A percentile compares a stretch with the other conserved stretches of the same genome.
phyloP scores from a whole-genome alignment of 2,329 filamentous ascomycete genomes.

The Monilinia vaccinii-corymbosi region DNA sequence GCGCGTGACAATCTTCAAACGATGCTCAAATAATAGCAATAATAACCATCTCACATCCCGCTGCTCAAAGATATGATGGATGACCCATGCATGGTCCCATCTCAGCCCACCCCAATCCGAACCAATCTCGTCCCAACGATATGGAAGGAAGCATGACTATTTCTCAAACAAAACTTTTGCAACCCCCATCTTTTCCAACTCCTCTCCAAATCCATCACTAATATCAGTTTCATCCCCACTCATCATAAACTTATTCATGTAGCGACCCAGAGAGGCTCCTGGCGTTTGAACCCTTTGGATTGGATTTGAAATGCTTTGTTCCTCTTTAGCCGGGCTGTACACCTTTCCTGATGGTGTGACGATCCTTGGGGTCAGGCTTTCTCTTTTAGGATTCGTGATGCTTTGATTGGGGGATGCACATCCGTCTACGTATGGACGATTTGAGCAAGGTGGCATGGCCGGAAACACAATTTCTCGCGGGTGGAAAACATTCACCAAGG shows the following conservation, averaged over 20 bases:
- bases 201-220: slow-evolving; percentile 7
- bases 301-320: not conserved
- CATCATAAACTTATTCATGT: not conserved
- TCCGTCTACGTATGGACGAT: not conserved
- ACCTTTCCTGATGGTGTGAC: not conserved
- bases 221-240: slow-evolving; percentile 7
- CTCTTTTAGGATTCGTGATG: not conserved
- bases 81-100: no score
- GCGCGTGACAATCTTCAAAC: not conserved
- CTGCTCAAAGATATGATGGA: not conserved
- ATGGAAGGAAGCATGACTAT: not conserved
- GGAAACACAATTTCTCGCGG: slow-evolving; percentile 15
- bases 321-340: not conserved
- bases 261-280: not conserved
- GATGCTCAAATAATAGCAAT: not conserved
- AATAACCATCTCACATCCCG: not conserved
- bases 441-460: slow-evolving; percentile 9
- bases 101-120: not conserved
- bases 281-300: not conserved
- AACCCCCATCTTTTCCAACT: slow-evolving; percentile 1
- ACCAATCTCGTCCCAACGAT: not conserved
- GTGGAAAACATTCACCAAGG: slow-evolving; percentile 21
- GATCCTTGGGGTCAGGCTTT: not conserved
- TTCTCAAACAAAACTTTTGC: not conserved
- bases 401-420: not conserved